Base-by-base conservation (phyloP, 2,329 filamentous ascomycete species). In the Aphanocladium album region DNA sequence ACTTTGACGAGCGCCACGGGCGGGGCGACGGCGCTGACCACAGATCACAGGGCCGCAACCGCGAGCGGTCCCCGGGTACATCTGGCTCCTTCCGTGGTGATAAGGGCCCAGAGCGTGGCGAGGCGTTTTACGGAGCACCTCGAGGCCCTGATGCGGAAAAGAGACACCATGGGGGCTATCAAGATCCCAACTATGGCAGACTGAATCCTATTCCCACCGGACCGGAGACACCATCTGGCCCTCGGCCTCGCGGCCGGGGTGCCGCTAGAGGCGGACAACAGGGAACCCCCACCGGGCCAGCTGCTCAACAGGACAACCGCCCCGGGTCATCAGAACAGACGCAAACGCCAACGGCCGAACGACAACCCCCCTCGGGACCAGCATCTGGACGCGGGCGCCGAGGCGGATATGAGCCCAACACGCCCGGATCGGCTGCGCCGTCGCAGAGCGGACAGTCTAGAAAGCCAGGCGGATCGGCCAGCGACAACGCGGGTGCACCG, bases 171-270 rank as follows among this genome's bases (percentile, higher is more conserved):
- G 4, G 11, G 0, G 16, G 35, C 17, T 80, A 83, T 62, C 80
- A 85, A 64, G 85, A 88, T 69, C 81, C 83, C 17, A 85, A 83
- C 60, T 87, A 87, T 66, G 85, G 85, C 30, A 82, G 85, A 2
- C 75, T 88, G 52, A 87, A 84, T 63, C 74, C 80, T 2, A 78
- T 81, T 54, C 75, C 79, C 53, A 75, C 77, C 25, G 71, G 77
- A 35, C 67, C 78, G 71, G 71, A 76, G 27, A 78, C 81, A 45
- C 84, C 84, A 3, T 80, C 80, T n/a, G 85, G 83, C 2, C 83
- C 84, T 17, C 78, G 80, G 55, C 81, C 77, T 64, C 80, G 78
- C 67, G 82, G 77, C 61, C 76, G 74, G 62, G 78, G 73, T 65
- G 72, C 73, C 50, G 68, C 72, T 49, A 76, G 80, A 67, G 70